These are phyloP conservation scores for Jacaranda copaia DNA, from an alignment of 257 asterid species.

Conservation along the genomic window DNA sequence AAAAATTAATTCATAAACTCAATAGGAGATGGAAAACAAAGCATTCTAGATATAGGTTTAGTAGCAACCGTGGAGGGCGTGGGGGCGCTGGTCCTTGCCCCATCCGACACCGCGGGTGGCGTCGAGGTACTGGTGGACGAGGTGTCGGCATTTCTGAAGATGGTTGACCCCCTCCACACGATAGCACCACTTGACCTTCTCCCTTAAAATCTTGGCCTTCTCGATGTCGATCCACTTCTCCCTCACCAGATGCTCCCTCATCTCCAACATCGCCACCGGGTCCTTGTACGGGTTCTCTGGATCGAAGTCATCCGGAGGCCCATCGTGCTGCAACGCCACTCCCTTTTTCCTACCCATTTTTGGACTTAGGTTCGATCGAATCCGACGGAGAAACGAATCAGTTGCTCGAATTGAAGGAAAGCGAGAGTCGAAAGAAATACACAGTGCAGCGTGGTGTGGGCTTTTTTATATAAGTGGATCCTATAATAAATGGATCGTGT, in stretches of 20 bases:
- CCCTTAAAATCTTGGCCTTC: conserved; percentile 91
- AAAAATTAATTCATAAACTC: conserved; percentile 10
- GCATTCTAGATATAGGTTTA: background rate
- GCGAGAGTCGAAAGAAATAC: conserved; percentile 1
- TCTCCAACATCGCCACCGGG: conserved; percentile 92
- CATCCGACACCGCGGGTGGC: conserved; percentile 96
- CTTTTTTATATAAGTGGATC: background rate
- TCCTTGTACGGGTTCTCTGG: conserved; percentile 89
- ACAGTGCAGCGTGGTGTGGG: background rate
- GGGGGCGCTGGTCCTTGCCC: conserved; percentile 97
- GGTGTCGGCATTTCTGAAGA: conserved; percentile 96
- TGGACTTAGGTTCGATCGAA: conserved; percentile 37
- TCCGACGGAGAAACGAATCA: conserved; percentile 8
- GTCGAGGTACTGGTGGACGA: conserved; percentile 86
- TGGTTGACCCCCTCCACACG: conserved; percentile 90
- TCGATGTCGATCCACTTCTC: conserved; percentile 98
- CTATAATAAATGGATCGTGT: background rate
- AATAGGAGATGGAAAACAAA: background rate
- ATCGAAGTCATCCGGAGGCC: conserved; percentile 90
- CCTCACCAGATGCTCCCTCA: conserved; percentile 89
- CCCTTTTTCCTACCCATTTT: conserved; percentile 91
- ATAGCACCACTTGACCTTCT: conserved; percentile 92
- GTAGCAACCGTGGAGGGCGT: conserved; percentile 68
- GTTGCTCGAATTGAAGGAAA: background rate
- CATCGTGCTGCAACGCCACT: conserved; percentile 70